Base-by-base conservation (phyloP, 768 basidiomycete species). In the Trametes cinnabarina region DNA sequence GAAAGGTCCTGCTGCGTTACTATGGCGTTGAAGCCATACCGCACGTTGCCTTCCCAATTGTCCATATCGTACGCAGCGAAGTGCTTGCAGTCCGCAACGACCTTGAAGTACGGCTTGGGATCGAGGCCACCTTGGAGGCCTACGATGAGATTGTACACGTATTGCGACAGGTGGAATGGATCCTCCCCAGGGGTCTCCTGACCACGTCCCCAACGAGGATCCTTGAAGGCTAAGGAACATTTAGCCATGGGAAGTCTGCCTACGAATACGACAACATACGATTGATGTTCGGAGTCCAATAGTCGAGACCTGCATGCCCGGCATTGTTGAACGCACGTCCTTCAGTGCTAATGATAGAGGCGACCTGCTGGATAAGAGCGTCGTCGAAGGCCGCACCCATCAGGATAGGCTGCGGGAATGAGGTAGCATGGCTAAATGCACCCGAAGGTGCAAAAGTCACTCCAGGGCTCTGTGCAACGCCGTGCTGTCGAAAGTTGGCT, bases 131-230 rank as follows among this genome's bases (percentile, higher is more conserved):
- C 83, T 66, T 85, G 82, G 3, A 84, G 72, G 0, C 83, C 83
- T 3, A 78, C 68, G 22, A 85, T 75, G 44, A 84, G 74, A 61
- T 77, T 77, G 65, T 76, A 77, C 20, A 82, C 81, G 58, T 84
- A 85, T 70, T 77, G 77, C 0, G 79, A 66, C 28, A 79, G 71
- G 57, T 78, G 81, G 69, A 76, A 82, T 0, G 82, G 77, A 47
- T 85, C 84, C 68, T 85, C 83, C 51, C 83, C 83, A 6, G 82
- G 83, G 0, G 83, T 84, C 68, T 84, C 84, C 62, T 83, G 82
- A 0, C 82, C 82, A 43, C 83, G 73, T 6, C 83, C 83, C 83
- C 84, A 84, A 12, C 82, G 81, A 41, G 84, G 83, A 59, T 85
- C 84, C 55, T 78, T 82, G 75, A 84, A 84, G 0, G 83, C 60